Evolutionary conservation across 2,329 filamentous ascomycete species (phyloP), one percentile per base, ranked within the genome.

Genomic region (Dactylellina haptotyla): DNA sequence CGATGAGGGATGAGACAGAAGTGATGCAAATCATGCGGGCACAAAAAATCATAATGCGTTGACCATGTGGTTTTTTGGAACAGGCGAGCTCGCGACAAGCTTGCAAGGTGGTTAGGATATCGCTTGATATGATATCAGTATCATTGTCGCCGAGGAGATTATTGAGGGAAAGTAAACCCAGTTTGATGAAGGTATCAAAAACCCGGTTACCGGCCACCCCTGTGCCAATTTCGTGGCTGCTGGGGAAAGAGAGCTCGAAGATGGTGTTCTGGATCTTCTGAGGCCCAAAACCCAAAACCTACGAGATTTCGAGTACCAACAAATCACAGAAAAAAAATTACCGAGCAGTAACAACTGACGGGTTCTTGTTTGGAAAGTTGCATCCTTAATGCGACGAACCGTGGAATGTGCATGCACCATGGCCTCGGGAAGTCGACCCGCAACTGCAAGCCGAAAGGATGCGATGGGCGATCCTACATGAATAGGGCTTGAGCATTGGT

Each of bases 171-270:
- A 45, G 25, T 3, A 28, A 62, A 37, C 57, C 51, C 26, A 58
- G 59, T 65, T 65, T 59, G 51, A 72, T 64, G 67, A 72, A 53
- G 43, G 51, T 72, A 65, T 72, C 59, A 65, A 64, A n/a, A 72
- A 54, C 48, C 67, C 46, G 62, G 59, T 51, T 65, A 59, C 53
- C 59, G 58, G 59, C 59, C 28, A 61, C 37, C 58, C 66, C 51
- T 64, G 51, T 30, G 59, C 28, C 58, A 72, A 64, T 64, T 72
- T 72, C 46, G 51, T 64, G 58, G 58, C 50, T 64, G 18, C 51
- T 59, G 45, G 66, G 30, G 66, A 34, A 20, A 54, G 32, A 0
- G 28, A 20, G n/a, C 41, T 37, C 45, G 34, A 54, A 25, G 34
- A 23, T 53, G 43, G 43, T 41, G 41, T 43, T 59, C 54, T 54